Conservation (phyloP, 257 asterid genomes). For the Solanum dulcamara region DNA sequence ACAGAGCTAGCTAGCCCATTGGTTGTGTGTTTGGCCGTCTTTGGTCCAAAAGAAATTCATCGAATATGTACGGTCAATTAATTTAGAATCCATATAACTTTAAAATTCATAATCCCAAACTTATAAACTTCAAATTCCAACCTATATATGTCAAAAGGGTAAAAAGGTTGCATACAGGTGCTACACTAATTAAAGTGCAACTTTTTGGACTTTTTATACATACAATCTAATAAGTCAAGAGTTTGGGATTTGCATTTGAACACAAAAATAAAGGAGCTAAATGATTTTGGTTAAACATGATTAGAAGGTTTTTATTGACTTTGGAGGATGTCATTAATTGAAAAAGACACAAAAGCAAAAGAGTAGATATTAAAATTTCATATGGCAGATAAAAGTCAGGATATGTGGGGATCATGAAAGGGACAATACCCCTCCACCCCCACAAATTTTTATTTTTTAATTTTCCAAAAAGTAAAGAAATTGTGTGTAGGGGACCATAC, state of each 20-base stretch:
- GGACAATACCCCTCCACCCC: not conserved
- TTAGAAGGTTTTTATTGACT: not conserved
- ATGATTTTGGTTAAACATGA: not conserved
- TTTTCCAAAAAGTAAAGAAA: not conserved
- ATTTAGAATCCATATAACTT: too few relatives aligned
- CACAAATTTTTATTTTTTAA: not conserved
- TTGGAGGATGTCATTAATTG: not conserved
- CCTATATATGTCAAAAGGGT: not conserved
- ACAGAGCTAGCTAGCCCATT: too few relatives aligned
- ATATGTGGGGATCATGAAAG: slow-evolving; percentile 10
- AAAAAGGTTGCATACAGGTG: not conserved
- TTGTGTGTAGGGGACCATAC: slow-evolving; percentile 14
- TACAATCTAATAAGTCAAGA: not conserved
- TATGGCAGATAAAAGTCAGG: slow-evolving; percentile 1
- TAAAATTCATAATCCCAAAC: too few relatives aligned
- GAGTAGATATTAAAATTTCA: not conserved
- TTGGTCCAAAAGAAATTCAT: too few relatives aligned
- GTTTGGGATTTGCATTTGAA: not conserved
- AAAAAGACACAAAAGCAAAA: not conserved
- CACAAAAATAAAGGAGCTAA: not conserved
- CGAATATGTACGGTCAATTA: too few relatives aligned
- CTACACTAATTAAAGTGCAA: not conserved
- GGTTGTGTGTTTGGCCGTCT: too few relatives aligned
- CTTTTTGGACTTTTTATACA: not conserved
- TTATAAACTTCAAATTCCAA: not conserved